Evolutionary conservation across 495 filamentous ascomycete genomes (phyloP).

Genomic region (Geopyxis carbonaria): DNA sequence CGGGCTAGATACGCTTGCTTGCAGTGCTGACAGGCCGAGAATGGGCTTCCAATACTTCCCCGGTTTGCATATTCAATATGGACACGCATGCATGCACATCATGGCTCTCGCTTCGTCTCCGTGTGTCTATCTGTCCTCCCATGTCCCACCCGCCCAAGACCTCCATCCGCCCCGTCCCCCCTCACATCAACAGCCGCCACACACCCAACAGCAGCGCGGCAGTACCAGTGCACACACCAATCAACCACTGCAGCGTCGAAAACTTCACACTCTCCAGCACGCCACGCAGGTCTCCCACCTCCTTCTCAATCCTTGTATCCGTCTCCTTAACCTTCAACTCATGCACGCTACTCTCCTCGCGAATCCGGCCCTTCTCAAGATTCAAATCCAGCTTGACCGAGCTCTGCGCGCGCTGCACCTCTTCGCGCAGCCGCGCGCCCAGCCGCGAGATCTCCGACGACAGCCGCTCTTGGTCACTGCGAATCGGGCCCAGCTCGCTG

Average conservation of each 20-base stretch:
- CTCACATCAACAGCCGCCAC: slow-evolving; percentile 64
- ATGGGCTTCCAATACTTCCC: too few relatives aligned
- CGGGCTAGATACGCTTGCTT: too few relatives aligned
- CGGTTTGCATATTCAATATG: too few relatives aligned
- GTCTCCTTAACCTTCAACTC: slow-evolving; percentile 98
- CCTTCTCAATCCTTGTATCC: slow-evolving; percentile 94
- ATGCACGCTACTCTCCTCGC: slow-evolving; percentile 91
- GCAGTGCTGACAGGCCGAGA: too few relatives aligned
- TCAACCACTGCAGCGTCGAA: slow-evolving; percentile 91
- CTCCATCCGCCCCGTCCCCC: too few relatives aligned
- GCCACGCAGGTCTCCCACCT: slow-evolving; percentile 78
- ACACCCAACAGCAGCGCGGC: slow-evolving; percentile 88
- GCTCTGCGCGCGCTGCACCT: slow-evolving; percentile 84
- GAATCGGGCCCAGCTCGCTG: slow-evolving; percentile 73
- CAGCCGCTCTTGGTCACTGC: slow-evolving; percentile 77
- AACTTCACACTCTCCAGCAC: slow-evolving; percentile 95
- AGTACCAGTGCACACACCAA: slow-evolving; percentile 92
- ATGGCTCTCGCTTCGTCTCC: too few relatives aligned
- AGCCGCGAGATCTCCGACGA: slow-evolving; percentile 90
- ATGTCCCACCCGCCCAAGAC: too few relatives aligned
- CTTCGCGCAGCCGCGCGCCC: slow-evolving; percentile 71
- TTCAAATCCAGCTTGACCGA: slow-evolving; percentile 84
- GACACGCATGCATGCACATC: too few relatives aligned
- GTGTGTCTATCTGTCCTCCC: too few relatives aligned
- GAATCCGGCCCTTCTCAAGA: slow-evolving; percentile 88